Percentiles rank a stretch among this genome's conserved stretches.
Evolutionary conservation across 2,329 filamentous ascomycete species (phyloP).

Genomic region (Rhinocladiella mackenziei): DNA sequence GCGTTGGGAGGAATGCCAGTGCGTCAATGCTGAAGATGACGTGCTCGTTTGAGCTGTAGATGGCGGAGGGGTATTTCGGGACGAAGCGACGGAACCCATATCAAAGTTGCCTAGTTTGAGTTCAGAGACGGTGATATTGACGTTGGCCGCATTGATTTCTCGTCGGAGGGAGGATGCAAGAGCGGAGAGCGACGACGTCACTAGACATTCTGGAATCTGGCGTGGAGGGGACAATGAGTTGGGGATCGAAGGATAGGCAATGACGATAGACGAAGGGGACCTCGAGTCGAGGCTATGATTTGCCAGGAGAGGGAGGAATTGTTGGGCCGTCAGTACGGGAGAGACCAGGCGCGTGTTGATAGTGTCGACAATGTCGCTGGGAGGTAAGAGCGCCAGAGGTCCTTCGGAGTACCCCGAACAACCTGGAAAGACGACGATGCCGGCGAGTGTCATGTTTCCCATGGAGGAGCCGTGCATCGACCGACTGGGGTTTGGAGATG

Average conservation of each 20-base stretch:
- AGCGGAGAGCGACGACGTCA: constrained; percentile 80
- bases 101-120: constrained; percentile 91
- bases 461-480: constrained; percentile 16
- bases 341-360: constrained; percentile 89
- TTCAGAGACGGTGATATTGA: constrained; percentile 70
- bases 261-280: constrained; percentile 37
- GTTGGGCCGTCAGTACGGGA: constrained; percentile 81
- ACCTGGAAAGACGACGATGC: constrained; percentile 77
- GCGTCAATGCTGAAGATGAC: constrained; percentile 20
- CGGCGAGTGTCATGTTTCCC: constrained; percentile 57
- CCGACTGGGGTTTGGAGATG: constrained; percentile 16
- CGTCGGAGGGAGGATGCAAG: constrained; percentile 76
- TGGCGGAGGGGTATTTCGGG: constrained; percentile 27
- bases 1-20: constrained; percentile 31
- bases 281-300: constrained; percentile 52
- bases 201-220: constrained; percentile 72
- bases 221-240: constrained; percentile 42
- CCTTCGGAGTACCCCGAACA: constrained; percentile 73
- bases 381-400: constrained; percentile 78
- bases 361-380: constrained; percentile 79
- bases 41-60: constrained; percentile 1
- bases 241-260: constrained; percentile 45
- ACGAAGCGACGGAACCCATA: constrained; percentile 59
- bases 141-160: constrained; percentile 68
- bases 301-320: constrained; percentile 75